Base-by-base conservation (phyloP, 768 basidiomycete genomes). In the Xanthoconium stramineum region DNA sequence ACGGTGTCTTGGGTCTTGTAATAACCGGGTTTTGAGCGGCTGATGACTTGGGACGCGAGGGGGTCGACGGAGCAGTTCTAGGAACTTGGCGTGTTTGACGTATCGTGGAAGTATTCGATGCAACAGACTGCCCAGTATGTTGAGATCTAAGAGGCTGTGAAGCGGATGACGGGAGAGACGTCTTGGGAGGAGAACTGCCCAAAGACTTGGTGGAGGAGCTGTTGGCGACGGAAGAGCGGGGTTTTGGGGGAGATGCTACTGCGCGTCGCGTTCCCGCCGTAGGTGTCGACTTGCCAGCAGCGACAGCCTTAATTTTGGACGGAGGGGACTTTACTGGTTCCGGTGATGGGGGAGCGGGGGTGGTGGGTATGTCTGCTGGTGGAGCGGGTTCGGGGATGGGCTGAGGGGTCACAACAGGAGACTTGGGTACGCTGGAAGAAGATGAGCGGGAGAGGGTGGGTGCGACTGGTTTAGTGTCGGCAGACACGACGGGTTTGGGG, bases 1-100 rank as follows among this genome's bases (percentile, higher is more conserved):
- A 80, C 3, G 86, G 83, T 0, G 85, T 85, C 72, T 85, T 88
- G 36, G 82, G 79, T 53, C 80, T 77, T 30, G 65, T 9, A 24
- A 55, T 48, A 43, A 61, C 29, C 5, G 58, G 58, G 46, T 64
- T 50, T 15, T 65, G 70, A 44, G 50, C 32, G 10, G 56, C 50
- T 9, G 75, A 71, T 15, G 76, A 72, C 64, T 76, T 76, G 35
- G 76, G 72, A 38, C 76, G 68, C 32, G 70, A 65, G 10, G 71
- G 70, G 1, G 70, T 71, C 30, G 62, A 58, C 19, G 72, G 71
- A 15, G 68, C 67, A 9, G 73, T 67, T 60, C 54, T 69, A n/a
- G 67, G 64, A 45, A 59, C 57, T 12, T 55, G 15, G 12, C 66
- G 70, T 17, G 61, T 32, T n/a, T 63, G 61, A 48, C 72, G 71